Evolutionary conservation across 306 rosid genomes (phyloP).

Genomic region (Adenanthera pavonina): DNA sequence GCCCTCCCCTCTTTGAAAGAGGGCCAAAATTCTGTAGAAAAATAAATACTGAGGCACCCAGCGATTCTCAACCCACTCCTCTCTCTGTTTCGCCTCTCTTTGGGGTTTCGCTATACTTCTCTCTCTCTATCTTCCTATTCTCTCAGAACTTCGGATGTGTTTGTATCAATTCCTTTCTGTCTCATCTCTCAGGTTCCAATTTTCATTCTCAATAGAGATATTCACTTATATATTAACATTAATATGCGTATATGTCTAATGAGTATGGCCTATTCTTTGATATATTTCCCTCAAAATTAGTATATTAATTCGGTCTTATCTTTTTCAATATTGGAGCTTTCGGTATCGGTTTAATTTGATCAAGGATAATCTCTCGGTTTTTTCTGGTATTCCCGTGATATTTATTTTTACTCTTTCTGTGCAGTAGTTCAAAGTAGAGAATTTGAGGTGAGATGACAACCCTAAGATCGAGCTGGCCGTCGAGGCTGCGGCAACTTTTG

Average conservation of each 20-base stretch:
- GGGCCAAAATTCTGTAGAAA: slow-evolving; percentile 36
- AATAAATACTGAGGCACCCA: not conserved
- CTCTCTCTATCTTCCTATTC: not conserved
- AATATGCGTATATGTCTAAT: not conserved
- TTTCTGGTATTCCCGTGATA: not conserved
- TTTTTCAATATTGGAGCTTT: slow-evolving; percentile 15
- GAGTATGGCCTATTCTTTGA: slow-evolving; percentile 35
- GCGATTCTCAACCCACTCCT: slow-evolving; percentile 51
- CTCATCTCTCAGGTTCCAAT: slow-evolving; percentile 64
- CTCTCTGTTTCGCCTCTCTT: slow-evolving; percentile 36
- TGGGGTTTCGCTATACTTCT: slow-evolving; percentile 48
- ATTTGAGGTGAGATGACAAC: slow-evolving; percentile 75
- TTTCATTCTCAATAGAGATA: not conserved
- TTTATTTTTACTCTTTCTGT: slow-evolving; percentile 8
- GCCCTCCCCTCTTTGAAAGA: not conserved
- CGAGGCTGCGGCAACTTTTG: slow-evolving; percentile 83
- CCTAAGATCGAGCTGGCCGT: slow-evolving; percentile 83
- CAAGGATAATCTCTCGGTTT: slow-evolving; percentile 22
- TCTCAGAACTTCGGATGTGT: slow-evolving; percentile 62
- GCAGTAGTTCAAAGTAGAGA: slow-evolving; percentile 65
- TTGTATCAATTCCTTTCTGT: slow-evolving; percentile 43
- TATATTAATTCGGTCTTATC: slow-evolving; percentile 23
- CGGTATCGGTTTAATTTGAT: slow-evolving; percentile 32
- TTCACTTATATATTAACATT: not conserved
- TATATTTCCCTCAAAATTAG: not conserved